Evolutionary conservation across 208 protist species (phyloP), one percentile per base, ranked within the genome.

Genomic region (Leishmania tarentolae): DNA sequence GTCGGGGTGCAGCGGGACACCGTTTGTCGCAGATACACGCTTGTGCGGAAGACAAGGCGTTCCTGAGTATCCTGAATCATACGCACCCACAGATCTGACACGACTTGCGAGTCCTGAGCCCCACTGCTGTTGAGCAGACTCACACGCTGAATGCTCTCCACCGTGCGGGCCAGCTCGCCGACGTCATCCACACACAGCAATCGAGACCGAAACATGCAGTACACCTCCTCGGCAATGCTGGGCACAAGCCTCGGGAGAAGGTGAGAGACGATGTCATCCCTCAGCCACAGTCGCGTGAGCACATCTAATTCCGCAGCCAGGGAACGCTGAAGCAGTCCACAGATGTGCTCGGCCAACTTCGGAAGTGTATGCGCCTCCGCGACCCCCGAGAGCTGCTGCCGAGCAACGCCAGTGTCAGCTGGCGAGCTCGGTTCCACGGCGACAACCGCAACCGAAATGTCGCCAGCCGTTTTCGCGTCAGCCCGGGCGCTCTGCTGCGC

Each of bases 51-150:
- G 66, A 96, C 88, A 19, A 98, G 76, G 28, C 93, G 91, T 81
- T 97, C 92, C 84, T 98, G 95, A 61, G 93, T 88, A 80, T 97
- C 93, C 78, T 96, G 92, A n/a, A 92, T 91, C 91, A 97, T 95
- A 79, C 91, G 88, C 65, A 88, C 85, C 81, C 90, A 91, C 21
- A 96, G 75, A 17, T 84, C 86, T 46, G 88, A 70, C 21, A 96
- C 72, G 69, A 76, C 74, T 70, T 86, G 74, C 57, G 78, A 79
- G 83, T 95, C 90, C 42, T 84, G 82, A 72, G 87, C 76, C 40
- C 31, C 82, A 7, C 61, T 85, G 78, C 63, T 77, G 42, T 86
- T 86, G 24, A 81, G 88, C 65, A 88, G 63, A 40, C 70, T 88
- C 40, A 89, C 87, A 19, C 83, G 76, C 88, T 96, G 91, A 66